Evolutionary conservation across 805 yeast species (phyloP).

Genomic region (Candida sakaeoensis): DNA sequence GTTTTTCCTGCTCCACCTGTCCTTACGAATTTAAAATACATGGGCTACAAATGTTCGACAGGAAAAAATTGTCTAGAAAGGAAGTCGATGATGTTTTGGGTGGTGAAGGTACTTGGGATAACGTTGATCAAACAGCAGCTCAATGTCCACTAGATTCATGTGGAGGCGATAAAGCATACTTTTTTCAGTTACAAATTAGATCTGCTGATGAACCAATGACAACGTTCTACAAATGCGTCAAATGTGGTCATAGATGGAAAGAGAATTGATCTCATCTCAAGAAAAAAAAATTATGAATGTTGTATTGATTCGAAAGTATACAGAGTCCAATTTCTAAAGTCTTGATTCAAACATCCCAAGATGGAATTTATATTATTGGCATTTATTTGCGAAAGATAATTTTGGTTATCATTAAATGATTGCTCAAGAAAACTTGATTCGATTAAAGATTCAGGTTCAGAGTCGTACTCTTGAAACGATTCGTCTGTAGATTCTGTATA

Average conservation of each 20-base stretch:
- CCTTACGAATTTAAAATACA: slow-evolving; percentile 90
- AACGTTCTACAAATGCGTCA: slow-evolving; percentile 91
- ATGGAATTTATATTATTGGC: slow-evolving; percentile 3
- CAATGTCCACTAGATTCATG: slow-evolving; percentile 89
- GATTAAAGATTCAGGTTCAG: slow-evolving; percentile 2
- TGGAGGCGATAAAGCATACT: slow-evolving; percentile 88
- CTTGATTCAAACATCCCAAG: slow-evolving; percentile 5
- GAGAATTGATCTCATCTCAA: slow-evolving; percentile 59
- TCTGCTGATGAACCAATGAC: slow-evolving; percentile 99
- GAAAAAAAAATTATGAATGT: not conserved
- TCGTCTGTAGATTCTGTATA: slow-evolving; percentile 4
- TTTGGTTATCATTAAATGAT: slow-evolving; percentile 4
- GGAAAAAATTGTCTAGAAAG: slow-evolving; percentile 79
- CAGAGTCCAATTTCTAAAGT: slow-evolving; percentile 14
- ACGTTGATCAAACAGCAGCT: slow-evolving; percentile 91
- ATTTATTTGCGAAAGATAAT: slow-evolving; percentile 1
- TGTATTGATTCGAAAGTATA: slow-evolving; percentile 8
- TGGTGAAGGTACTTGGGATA: slow-evolving; percentile 98
- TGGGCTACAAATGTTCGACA: slow-evolving; percentile 80
- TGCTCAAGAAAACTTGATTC: slow-evolving; percentile 7
- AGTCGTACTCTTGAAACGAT: slow-evolving; percentile 1
- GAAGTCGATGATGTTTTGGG: slow-evolving; percentile 96
- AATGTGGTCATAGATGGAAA: slow-evolving; percentile 94
- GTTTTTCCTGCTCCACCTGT: slow-evolving; percentile 88
- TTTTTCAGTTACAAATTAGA: slow-evolving; percentile 93